Evolutionary conservation across 2,329 filamentous ascomycete genomes (phyloP), one percentile per base, ranked within the genome.

Genomic region (Sporothrix schenckii): DNA sequence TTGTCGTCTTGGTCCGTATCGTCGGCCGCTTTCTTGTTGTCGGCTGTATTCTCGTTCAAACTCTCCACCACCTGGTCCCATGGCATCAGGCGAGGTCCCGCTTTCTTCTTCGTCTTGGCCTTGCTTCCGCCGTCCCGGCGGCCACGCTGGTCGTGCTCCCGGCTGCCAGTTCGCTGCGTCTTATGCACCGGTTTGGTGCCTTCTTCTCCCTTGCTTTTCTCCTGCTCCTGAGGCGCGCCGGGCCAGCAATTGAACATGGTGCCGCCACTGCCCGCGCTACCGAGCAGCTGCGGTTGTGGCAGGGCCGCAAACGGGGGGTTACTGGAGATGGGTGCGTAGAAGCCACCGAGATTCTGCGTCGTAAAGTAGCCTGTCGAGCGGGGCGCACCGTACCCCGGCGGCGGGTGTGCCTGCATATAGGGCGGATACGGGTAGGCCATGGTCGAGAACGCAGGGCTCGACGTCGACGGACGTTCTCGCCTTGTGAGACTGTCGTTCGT

Each of bases 191-290:
- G 2, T 30, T 34, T 53, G 7, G 27, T 34, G 6, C 4, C 34
- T 2, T 44, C 41, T 13, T 44, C 41, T 14, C 41, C 56, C 41
- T 50, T 65, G 24, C 16, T 19, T 24, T n/a, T 61, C 19, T 34
- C 30, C 4, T 44, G 41, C 11, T 67, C 66, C 4, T 68, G 54
- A 1, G 52, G 53, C 2, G 67, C 50, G 7, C 71, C 71, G 1
- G 63, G 61, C 71, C 71, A 72, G 67, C 52, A 19, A 30, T 68
- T 72, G 39, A 70, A 72, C 30, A 72, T n/a, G 2, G 30, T 14
- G 0, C 50, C 56, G 24, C 34, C 39, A 39, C 53, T 49, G 21
- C 56, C 56, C 0, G 21, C 11, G 2, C 21, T 34, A 1, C 44
- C 49, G 2, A 58, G 4, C 44, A 47, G 24, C 49, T 49, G 54